A percentile compares a stretch with the other conserved stretches of the same genome.
Evolutionary conservation across 108 stramenopile species (phyloP).

Genomic region (Nitzschia putrida): DNA sequence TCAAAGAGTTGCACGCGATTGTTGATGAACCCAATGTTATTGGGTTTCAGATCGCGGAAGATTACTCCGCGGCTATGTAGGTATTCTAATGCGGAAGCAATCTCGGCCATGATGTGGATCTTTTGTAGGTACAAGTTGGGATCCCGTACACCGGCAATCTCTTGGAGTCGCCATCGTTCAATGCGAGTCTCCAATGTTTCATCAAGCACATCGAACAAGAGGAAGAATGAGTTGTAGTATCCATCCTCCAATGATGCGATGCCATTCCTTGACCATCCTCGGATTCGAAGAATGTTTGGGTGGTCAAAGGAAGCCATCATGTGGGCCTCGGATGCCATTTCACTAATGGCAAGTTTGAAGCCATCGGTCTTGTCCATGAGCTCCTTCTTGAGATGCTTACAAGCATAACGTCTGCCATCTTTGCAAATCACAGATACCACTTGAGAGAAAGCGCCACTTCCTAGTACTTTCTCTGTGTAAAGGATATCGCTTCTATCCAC

Average conservation of each 20-base stretch:
- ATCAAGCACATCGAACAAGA: slow-evolving; percentile 54
- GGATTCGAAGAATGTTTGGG: slow-evolving; percentile 76
- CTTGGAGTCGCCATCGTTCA: slow-evolving; percentile 39
- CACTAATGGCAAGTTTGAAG: slow-evolving; percentile 61
- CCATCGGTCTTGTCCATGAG: slow-evolving; percentile 46
- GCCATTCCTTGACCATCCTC: slow-evolving; percentile 64
- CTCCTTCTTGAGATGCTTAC: slow-evolving; percentile 55
- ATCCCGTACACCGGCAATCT: neutral
- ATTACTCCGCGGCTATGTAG: slow-evolving; percentile 78
- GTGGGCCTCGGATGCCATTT: slow-evolving; percentile 75
- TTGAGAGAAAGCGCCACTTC: slow-evolving; percentile 64
- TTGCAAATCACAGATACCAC: slow-evolving; percentile 38
- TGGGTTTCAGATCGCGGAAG: slow-evolving; percentile 79
- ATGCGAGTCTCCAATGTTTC: slow-evolving; percentile 63
- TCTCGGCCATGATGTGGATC: slow-evolving; percentile 46
- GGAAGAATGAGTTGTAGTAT: slow-evolving; percentile 49
- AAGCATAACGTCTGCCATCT: slow-evolving; percentile 40
- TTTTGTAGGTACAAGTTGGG: slow-evolving; percentile 38
- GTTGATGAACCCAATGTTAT: slow-evolving; percentile 68
- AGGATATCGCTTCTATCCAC: slow-evolving; percentile 22
- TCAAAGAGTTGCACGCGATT: slow-evolving; percentile 82
- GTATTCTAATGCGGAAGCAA: slow-evolving; percentile 67
- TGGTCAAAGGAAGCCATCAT: slow-evolving; percentile 72
- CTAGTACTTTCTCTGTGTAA: slow-evolving; percentile 45
- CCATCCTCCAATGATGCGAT: slow-evolving; percentile 49